Evolutionary conservation across 306 rosid species (phyloP).

Genomic region (Dicorynia guianensis): DNA sequence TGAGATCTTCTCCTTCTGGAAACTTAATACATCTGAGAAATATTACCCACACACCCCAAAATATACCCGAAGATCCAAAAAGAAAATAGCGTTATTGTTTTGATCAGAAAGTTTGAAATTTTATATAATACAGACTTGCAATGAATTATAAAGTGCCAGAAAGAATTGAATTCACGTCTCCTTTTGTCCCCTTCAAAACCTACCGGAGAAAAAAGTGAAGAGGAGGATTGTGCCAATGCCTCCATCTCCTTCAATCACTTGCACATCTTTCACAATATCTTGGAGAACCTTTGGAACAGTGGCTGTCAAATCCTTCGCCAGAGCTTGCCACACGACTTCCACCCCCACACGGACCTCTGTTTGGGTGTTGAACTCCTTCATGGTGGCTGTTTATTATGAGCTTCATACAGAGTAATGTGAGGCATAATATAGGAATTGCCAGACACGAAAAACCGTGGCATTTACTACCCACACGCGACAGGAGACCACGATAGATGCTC

Average conservation of each 20-base stretch:
- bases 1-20: conserved; percentile 64
- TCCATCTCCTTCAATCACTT: conserved; percentile 75
- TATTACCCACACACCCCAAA: neutral
- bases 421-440: neutral
- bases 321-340: conserved; percentile 60
- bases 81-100: neutral
- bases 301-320: conserved; percentile 50
- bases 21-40: conserved; percentile 41
- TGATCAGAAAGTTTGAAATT: neutral
- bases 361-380: conserved; percentile 56
- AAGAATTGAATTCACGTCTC: neutral
- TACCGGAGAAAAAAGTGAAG: conserved; percentile 58
- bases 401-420: neutral
- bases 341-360: conserved; percentile 52
- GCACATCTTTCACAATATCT: conserved; percentile 53
- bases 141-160: neutral
- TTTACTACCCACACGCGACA: neutral
- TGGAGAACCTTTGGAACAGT: conserved; percentile 60
- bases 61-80: neutral
- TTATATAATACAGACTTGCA: neutral
- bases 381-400: conserved; percentile 38
- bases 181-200: conserved; percentile 10
- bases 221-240: conserved; percentile 61
- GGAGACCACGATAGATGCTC: neutral
- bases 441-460: neutral